Conservation (phyloP, 2,329 filamentous ascomycete species). For the Colletotrichum endophyticum region DNA sequence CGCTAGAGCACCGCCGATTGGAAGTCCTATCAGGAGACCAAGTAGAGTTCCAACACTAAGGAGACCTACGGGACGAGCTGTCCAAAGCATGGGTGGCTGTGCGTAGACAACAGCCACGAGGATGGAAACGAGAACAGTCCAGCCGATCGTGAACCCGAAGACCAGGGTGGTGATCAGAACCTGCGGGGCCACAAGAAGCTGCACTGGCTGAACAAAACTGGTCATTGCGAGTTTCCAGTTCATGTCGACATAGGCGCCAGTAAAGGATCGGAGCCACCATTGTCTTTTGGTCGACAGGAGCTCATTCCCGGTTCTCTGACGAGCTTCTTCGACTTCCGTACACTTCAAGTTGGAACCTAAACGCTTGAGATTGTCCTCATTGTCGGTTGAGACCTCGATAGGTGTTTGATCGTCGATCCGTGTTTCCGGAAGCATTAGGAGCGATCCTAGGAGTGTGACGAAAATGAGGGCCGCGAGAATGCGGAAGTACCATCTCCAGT, state of each 20-base stretch:
- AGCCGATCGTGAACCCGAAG: constrained; percentile 15
- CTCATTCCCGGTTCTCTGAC: background rate
- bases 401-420: background rate
- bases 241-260: constrained; percentile 3
- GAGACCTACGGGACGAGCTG: background rate
- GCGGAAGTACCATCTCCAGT: constrained; percentile 25
- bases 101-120: background rate
- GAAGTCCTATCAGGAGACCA: constrained; percentile 1
- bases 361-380: background rate
- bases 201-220: background rate
- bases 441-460: constrained; percentile 15
- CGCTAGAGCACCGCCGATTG: constrained; percentile 9
- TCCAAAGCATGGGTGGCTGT: constrained; percentile 3
- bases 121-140: constrained; percentile 2
- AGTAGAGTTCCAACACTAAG: constrained; percentile 5
- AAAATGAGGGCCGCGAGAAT: constrained; percentile 18
- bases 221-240: background rate
- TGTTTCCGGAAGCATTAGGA: constrained; percentile 25
- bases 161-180: constrained; percentile 8
- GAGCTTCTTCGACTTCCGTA: background rate
- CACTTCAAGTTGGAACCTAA: background rate
- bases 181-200: constrained; percentile 5
- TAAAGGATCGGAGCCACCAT: constrained; percentile 11
- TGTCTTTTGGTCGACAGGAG: background rate
- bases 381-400: background rate